Evolutionary conservation across 129 eudicot species (phyloP).

Genomic region (Artemisia argyi): DNA sequence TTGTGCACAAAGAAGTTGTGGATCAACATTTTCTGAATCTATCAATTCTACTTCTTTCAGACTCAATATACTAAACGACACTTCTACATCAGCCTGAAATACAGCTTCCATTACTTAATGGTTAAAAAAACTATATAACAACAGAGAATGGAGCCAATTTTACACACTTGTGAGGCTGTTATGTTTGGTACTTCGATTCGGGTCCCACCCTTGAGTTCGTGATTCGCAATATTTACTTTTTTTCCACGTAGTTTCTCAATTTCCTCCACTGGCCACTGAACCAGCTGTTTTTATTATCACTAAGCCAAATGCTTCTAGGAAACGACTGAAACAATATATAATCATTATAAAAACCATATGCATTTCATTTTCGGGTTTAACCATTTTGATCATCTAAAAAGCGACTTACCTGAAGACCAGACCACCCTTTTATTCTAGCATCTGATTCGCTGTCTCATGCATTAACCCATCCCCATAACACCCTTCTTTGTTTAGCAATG

Average conservation of each 20-base stretch:
- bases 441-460: slow-evolving; percentile 32
- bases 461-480: slow-evolving; percentile 67
- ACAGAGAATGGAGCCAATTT: background rate
- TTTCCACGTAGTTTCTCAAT: slow-evolving; percentile 41
- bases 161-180: slow-evolving; percentile 58
- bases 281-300: slow-evolving; percentile 47
- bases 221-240: slow-evolving; percentile 24
- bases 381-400: background rate
- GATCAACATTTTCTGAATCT: slow-evolving; percentile 33
- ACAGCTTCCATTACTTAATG: background rate
- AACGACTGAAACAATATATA: slow-evolving; percentile 38
- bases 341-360: background rate
- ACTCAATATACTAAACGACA: slow-evolving; percentile 26
- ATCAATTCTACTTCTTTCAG: slow-evolving; percentile 23
- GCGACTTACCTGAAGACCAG: slow-evolving; percentile 59
- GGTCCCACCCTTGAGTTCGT: slow-evolving; percentile 36
- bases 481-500: slow-evolving; percentile 46
- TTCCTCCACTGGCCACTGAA: slow-evolving; percentile 68
- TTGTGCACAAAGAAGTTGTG: slow-evolving; percentile 38
- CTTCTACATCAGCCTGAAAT: slow-evolving; percentile 42
- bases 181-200: slow-evolving; percentile 37
- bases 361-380: background rate
- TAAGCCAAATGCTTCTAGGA: slow-evolving; percentile 62
- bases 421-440: slow-evolving; percentile 48
- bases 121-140: background rate